These are phyloP conservation scores for Maudiozyma serrabonitensis DNA, from an alignment of 805 yeast genomes.

Conservation along the genomic window DNA sequence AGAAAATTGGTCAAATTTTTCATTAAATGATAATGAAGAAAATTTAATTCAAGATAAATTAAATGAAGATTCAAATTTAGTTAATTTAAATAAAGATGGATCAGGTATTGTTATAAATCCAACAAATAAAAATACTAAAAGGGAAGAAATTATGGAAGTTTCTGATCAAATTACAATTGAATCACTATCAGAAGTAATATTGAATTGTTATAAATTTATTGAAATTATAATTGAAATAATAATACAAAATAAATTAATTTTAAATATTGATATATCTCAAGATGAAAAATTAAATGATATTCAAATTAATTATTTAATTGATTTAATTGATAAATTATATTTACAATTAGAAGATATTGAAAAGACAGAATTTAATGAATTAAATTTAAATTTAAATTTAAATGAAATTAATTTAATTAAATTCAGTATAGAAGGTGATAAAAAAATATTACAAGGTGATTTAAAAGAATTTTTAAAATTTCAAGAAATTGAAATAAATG, in stretches of 20 bases:
- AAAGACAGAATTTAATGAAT: neutral
- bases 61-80: neutral
- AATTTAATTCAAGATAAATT: neutral
- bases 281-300: conserved; percentile 7
- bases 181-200: conserved; percentile 17
- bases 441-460: conserved; percentile 5
- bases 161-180: conserved; percentile 21
- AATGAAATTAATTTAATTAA: conserved; percentile 9
- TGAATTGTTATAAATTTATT: conserved; percentile 13
- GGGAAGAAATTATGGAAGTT: conserved; percentile 18
- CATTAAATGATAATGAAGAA: neutral
- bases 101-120: conserved; percentile 10
- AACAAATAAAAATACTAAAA: neutral
- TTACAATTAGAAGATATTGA: conserved; percentile 14
- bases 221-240: conserved; percentile 15
- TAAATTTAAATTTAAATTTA: neutral
- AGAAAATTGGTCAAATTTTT: conserved; percentile 2
- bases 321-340: conserved; percentile 9
- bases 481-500: neutral
- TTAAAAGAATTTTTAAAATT: conserved; percentile 5
- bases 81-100: conserved; percentile 5
- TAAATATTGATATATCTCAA: neutral
- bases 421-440: conserved; percentile 12
- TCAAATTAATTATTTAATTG: conserved; percentile 17
- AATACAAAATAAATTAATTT: conserved; percentile 5